phyloP scores from a whole-genome alignment of 495 filamentous ascomycete species.

The Neurospora sp. region DNA sequence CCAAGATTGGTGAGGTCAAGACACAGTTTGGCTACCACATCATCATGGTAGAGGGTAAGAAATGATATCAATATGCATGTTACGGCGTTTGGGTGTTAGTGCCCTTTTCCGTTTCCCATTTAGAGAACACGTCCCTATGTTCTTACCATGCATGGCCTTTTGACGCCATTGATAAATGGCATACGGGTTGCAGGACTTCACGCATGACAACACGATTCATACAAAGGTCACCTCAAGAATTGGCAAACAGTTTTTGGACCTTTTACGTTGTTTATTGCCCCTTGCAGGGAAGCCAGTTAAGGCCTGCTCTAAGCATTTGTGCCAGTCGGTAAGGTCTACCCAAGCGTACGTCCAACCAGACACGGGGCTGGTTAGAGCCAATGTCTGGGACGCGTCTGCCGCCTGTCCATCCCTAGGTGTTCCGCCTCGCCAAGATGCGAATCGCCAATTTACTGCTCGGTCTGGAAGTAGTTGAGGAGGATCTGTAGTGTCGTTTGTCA shows the following conservation, averaged over 20 bases:
- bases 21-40: conserved; percentile 87
- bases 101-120: neutral
- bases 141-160: neutral
- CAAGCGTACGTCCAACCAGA: conserved; percentile 28
- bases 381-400: neutral
- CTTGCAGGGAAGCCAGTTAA: conserved; percentile 11
- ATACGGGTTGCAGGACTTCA: neutral
- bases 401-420: neutral
- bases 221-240: neutral
- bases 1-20: conserved; percentile 72
- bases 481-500: conserved; percentile 40
- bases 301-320: conserved; percentile 20
- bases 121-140: neutral
- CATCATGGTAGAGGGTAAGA: conserved; percentile 61
- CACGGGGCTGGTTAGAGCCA: neutral
- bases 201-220: conserved; percentile 6
- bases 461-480: conserved; percentile 99
- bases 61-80: neutral
- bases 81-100: neutral
- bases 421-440: neutral
- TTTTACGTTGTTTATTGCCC: conserved; percentile 16
- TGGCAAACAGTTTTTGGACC: neutral
- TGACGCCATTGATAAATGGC: neutral
- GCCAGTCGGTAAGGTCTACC: conserved; percentile 21
- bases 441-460: conserved; percentile 44